These are phyloP conservation scores for Xylaria bambusicola DNA, from an alignment of 495 filamentous ascomycete species.

Conservation along the genomic window DNA sequence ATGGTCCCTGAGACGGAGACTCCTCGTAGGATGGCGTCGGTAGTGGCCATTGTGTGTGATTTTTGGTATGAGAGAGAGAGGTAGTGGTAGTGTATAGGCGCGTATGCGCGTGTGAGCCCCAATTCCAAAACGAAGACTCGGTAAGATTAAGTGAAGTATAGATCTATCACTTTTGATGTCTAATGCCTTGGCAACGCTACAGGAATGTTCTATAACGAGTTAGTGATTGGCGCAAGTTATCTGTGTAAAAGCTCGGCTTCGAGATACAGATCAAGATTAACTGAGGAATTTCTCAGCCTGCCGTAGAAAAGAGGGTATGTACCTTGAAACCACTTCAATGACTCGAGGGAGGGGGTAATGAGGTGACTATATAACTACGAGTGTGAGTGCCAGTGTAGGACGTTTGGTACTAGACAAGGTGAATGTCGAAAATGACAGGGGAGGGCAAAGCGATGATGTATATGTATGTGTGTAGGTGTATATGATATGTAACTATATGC, in stretches of 20 bases:
- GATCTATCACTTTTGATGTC: not conserved
- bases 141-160: not conserved
- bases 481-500: too few species aligned
- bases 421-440: conserved; percentile 7
- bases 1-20: conserved; percentile 81
- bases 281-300: conserved; percentile 9
- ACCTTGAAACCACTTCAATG: not conserved
- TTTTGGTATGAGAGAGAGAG: not conserved
- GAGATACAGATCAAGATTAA: not conserved
- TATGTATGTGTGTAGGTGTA: too few species aligned
- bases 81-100: not conserved
- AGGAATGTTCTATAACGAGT: not conserved
- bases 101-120: conserved; percentile 1
- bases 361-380: conserved; percentile 16
- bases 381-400: not conserved
- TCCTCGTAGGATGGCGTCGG: conserved; percentile 79
- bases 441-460: conserved; percentile 17
- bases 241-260: not conserved
- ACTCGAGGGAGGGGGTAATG: conserved; percentile 5
- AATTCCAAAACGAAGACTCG: not conserved
- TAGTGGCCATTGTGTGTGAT: conserved; percentile 61
- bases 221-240: not conserved
- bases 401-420: not conserved
- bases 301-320: not conserved
- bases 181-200: not conserved